phyloP scores from a whole-genome alignment of 2,329 filamentous ascomycete species.

The Lasiodiplodia hormozganensis region DNA sequence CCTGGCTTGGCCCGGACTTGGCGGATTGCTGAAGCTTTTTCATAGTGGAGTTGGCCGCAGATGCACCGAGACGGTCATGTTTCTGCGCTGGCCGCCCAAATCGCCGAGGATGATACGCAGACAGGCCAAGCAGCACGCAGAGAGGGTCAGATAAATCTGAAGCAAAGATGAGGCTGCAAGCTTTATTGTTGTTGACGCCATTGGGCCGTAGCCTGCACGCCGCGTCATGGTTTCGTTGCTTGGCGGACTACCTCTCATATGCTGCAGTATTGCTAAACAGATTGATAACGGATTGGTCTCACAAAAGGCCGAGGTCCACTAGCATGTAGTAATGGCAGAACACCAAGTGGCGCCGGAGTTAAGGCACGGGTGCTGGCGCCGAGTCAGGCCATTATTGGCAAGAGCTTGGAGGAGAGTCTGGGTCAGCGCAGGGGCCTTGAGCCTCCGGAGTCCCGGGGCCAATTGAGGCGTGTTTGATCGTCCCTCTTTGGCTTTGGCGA shows the following conservation, averaged over 20 bases:
- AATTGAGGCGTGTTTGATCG: not conserved
- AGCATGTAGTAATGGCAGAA: not conserved
- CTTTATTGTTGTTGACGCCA: not conserved
- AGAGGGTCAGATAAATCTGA: not conserved
- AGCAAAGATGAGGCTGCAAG: conserved; percentile 11
- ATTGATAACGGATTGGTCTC: not conserved
- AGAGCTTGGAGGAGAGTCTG: not conserved
- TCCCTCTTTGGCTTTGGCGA: not conserved
- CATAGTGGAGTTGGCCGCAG: conserved; percentile 1
- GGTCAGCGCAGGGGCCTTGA: not conserved
- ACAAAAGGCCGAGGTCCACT: not conserved
- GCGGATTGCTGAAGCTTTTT: not conserved
- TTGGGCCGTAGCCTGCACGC: not conserved
- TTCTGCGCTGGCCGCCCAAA: not conserved
- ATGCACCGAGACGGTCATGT: not conserved
- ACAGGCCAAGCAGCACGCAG: no score
- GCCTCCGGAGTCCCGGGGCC: not conserved
- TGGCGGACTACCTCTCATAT: not conserved
- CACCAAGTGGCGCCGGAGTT: conserved; percentile 12
- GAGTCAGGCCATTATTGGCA: not conserved
- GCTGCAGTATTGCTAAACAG: not conserved
- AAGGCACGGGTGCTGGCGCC: not conserved
- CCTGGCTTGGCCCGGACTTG: no score
- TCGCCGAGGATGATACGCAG: not conserved
- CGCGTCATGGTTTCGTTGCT: not conserved